Percentiles rank a stretch among this genome's conserved stretches.
Conservation (phyloP, 2,329 filamentous ascomycete species). For the Calonectria pteridis region DNA sequence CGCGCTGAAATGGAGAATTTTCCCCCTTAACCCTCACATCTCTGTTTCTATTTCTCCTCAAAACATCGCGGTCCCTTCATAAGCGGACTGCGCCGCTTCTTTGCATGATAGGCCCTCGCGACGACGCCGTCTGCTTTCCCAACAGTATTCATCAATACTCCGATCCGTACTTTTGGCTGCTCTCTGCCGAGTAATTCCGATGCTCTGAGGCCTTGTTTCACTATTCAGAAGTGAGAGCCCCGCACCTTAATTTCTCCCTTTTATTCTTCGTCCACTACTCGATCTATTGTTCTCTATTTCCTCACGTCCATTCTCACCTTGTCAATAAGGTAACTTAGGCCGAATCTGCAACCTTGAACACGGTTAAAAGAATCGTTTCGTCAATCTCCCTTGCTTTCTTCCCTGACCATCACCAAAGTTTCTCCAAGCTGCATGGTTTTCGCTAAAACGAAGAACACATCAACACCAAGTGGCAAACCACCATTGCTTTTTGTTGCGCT, state of each 20-base stretch:
- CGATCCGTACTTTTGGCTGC: not conserved
- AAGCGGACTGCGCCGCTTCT: not conserved
- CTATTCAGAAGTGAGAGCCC: not conserved
- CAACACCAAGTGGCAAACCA: too few species aligned
- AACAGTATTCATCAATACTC: not conserved
- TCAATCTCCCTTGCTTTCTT: not conserved
- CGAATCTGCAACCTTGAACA: not conserved
- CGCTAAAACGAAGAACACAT: not conserved
- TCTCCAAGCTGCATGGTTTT: too few species aligned
- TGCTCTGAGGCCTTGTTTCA: not conserved
- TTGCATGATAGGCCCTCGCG: not conserved
- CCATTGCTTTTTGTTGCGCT: not conserved
- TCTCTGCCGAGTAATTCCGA: not conserved
- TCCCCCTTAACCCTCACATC: not conserved
- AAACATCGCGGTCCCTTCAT: not conserved
- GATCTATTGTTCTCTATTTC: not conserved
- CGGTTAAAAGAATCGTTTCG: not conserved
- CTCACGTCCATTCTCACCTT: not conserved
- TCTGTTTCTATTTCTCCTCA: not conserved
- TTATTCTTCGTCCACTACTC: not conserved
- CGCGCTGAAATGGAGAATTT: slow-evolving; percentile 13
- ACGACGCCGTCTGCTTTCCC: not conserved
- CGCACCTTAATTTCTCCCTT: not conserved
- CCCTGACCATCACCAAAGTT: not conserved
- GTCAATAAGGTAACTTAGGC: not conserved